A percentile compares a stretch with the other conserved stretches of the same genome.
phyloP scores from a whole-genome alignment of 2,329 filamentous ascomycete genomes.

The Alternaria infectoria region DNA sequence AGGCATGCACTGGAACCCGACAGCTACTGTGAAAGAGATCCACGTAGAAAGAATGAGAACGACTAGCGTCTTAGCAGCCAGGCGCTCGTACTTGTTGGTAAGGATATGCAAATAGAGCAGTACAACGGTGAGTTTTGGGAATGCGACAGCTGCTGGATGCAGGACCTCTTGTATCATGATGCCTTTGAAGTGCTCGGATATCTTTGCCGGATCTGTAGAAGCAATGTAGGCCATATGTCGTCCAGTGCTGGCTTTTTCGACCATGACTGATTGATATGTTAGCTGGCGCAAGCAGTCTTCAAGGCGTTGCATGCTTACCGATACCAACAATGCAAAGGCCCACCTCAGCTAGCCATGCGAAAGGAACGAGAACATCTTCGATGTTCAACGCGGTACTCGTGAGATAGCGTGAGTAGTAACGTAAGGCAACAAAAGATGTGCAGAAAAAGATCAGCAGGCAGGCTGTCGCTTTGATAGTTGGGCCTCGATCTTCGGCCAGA shows the following conservation, averaged over 20 bases:
- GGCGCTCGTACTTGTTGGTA: slow-evolving; percentile 30
- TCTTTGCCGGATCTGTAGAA: slow-evolving; percentile 17
- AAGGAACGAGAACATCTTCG: slow-evolving; percentile 31
- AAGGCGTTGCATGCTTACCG: slow-evolving; percentile 25
- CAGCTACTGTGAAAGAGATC: slow-evolving; percentile 28
- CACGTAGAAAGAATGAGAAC: slow-evolving; percentile 26
- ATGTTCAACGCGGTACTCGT: slow-evolving; percentile 19
- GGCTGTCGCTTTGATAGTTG: slow-evolving; percentile 19
- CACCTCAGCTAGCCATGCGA: slow-evolving; percentile 29
- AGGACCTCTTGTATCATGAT: slow-evolving; percentile 32
- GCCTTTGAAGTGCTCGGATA: slow-evolving; percentile 30
- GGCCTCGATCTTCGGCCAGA: slow-evolving; percentile 23
- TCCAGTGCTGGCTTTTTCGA: slow-evolving; percentile 29
- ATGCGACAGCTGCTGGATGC: slow-evolving; percentile 34
- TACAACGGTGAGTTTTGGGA: slow-evolving; percentile 35
- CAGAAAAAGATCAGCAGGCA: slow-evolving; percentile 25
- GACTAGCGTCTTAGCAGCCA: slow-evolving; percentile 25
- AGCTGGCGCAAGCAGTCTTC: not conserved
- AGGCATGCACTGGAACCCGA: slow-evolving; percentile 31
- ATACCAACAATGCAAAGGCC: slow-evolving; percentile 28
- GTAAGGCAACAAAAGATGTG: slow-evolving; percentile 27
- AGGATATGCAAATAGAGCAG: slow-evolving; percentile 34
- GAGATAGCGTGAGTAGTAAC: slow-evolving; percentile 30
- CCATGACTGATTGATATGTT: slow-evolving; percentile 26
- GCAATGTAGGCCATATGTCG: slow-evolving; percentile 27